A percentile compares a stretch with the other conserved stretches of the same genome.
Evolutionary conservation across 371 early-diverging fungal genomes (phyloP).

Genomic region (Haplosporangium sp.): DNA sequence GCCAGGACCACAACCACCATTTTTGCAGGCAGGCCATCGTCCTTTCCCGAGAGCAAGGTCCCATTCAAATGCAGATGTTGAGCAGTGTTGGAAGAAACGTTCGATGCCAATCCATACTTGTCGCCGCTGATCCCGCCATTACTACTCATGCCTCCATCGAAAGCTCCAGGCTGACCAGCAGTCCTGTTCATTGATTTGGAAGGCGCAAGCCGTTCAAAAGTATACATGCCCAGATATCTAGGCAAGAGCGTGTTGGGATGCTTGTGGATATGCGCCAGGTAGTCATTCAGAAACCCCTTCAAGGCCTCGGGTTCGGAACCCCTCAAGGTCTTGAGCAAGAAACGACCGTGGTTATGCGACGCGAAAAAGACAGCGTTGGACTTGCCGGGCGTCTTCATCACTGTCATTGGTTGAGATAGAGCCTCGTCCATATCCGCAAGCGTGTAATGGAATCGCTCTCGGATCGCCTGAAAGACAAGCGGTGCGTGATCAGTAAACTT

Average conservation of each 20-base stretch:
- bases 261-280: slow-evolving; percentile 56
- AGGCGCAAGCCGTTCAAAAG: slow-evolving; percentile 56
- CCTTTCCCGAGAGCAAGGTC: slow-evolving; percentile 31
- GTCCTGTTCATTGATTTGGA: slow-evolving; percentile 8
- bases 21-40: slow-evolving; percentile 53
- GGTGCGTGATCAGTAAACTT: slow-evolving; percentile 66
- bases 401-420: slow-evolving; percentile 54
- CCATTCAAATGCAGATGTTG: slow-evolving; percentile 48
- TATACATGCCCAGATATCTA: slow-evolving; percentile 67
- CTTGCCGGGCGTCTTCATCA: slow-evolving; percentile 61
- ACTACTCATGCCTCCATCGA: slow-evolving; percentile 6
- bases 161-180: background rate
- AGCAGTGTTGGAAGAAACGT: slow-evolving; percentile 17
- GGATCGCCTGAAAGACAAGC: slow-evolving; percentile 60
- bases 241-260: slow-evolving; percentile 64
- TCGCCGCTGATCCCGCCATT: background rate
- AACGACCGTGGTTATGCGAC: slow-evolving; percentile 59
- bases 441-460: slow-evolving; percentile 59
- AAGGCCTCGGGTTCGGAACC: slow-evolving; percentile 65
- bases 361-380: slow-evolving; percentile 66
- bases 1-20: slow-evolving; percentile 64
- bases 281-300: slow-evolving; percentile 59
- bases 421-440: slow-evolving; percentile 58
- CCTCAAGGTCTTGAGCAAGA: slow-evolving; percentile 67
- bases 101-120: slow-evolving; percentile 5